phyloP scores from a whole-genome alignment of 1,284 basidiomycete species.

The Sutorius eximius region DNA sequence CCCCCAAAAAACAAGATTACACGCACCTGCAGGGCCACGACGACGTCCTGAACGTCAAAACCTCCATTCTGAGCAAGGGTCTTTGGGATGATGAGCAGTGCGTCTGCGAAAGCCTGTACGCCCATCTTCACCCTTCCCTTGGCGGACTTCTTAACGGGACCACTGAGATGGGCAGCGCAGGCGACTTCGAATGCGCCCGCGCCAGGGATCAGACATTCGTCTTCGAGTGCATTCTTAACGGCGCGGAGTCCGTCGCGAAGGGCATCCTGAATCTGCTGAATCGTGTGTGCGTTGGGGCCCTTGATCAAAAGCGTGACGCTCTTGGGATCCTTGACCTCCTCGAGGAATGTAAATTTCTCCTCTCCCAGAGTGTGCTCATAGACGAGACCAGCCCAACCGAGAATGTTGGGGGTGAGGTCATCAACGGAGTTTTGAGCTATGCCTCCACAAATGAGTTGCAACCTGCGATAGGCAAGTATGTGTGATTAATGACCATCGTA shows the following conservation, averaged over 20 bases:
- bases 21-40: constrained; percentile 83
- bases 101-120: constrained; percentile 96
- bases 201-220: constrained; percentile 86
- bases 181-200: constrained; percentile 97
- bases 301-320: constrained; percentile 97
- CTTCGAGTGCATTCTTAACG: constrained; percentile 97
- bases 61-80: constrained; percentile 96
- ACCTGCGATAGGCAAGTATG: constrained; percentile 42
- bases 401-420: constrained; percentile 86
- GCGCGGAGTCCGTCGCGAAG: constrained; percentile 94
- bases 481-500: constrained; percentile 20
- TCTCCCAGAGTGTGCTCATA: constrained; percentile 99
- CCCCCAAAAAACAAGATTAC: constrained; percentile 4
- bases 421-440: constrained; percentile 98
- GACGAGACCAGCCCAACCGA: constrained; percentile 97
- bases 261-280: constrained; percentile 95
- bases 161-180: constrained; percentile 82
- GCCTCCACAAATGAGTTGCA: constrained; percentile 95
- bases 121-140: constrained; percentile 98
- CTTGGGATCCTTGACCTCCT: constrained; percentile 96
- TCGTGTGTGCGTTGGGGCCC: constrained; percentile 97
- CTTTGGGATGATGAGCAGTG: constrained; percentile 93
- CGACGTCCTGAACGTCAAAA: constrained; percentile 95
- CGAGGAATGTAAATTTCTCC: constrained; percentile 98
- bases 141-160: constrained; percentile 80